Evolutionary conservation across 75 land plant species (phyloP).

Genomic region (Azolla pinnata): DNA sequence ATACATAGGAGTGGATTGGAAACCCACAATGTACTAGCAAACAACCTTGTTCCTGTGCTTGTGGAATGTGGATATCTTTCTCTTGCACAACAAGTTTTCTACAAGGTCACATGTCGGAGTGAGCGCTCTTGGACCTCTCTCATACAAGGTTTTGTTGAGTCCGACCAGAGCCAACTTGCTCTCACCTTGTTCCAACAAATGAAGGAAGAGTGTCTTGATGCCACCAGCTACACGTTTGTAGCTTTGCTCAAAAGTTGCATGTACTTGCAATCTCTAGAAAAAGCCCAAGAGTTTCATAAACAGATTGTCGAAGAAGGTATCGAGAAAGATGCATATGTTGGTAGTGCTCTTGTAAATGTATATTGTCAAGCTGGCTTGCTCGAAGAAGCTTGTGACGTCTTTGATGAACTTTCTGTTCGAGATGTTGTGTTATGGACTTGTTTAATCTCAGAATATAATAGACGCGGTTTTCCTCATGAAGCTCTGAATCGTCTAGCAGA

Average conservation of each 20-base stretch:
- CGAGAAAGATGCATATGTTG: neutral
- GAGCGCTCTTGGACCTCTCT: neutral
- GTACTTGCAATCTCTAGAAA: neutral
- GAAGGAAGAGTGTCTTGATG: neutral
- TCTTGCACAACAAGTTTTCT: neutral
- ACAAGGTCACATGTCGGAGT: neutral
- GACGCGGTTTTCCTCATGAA: neutral
- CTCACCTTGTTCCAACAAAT: neutral
- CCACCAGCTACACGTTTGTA: neutral
- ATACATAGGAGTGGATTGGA: neutral
- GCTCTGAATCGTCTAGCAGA: neutral
- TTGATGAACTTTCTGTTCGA: neutral
- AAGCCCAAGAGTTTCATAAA: conserved; percentile 7
- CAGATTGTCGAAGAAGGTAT: neutral
- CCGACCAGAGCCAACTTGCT: neutral
- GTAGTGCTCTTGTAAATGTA: neutral
- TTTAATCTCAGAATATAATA: conserved; percentile 6
- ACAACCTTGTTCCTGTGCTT: neutral
- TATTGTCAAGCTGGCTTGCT: neutral
- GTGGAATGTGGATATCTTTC: neutral
- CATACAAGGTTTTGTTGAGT: neutral
- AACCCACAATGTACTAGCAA: neutral
- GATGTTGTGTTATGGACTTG: conserved; percentile 6
- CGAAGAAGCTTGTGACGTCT: neutral
- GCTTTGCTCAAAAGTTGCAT: neutral